Evolutionary conservation across 148 eudicot genomes (phyloP), one percentile per base, ranked within the genome.

Genomic region (Silene uniflora): DNA sequence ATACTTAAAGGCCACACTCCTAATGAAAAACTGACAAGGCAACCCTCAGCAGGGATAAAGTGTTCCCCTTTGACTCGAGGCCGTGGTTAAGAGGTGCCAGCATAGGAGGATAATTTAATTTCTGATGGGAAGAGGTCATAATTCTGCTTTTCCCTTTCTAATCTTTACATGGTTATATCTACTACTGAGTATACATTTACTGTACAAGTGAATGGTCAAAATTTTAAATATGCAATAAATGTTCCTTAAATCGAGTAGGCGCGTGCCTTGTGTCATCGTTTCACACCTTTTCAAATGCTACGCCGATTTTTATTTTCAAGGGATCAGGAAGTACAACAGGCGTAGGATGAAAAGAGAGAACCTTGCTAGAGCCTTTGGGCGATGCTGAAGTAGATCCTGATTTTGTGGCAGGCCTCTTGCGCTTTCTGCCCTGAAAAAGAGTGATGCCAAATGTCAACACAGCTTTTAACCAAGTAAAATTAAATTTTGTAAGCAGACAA

Each of bases 321-420:
- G 35, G 29, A 62, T 39, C 39, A 19, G 47, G 6, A 19, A 67
- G 9, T 18, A 63, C 13, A 56, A n/a, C 22, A 32, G 7, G 47
- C 7, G 12, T 1, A 29, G 61, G 56, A 27, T 10, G 32, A 63
- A 21, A 63, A 52, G 32, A 14, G 21, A 32, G 49, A 83, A 96
- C 99, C 99, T 96, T 92, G 60, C 83, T 66, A 76, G 94, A 83
- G 77, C 87, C 77, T 75, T 84, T 91, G 72, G 94, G 71, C 68
- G 93, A 84, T 54, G 86, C 67, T 23, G 90, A 78, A 72, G 77
- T 73, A 39, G 97, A 82, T 74, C 76, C 81, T 69, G 82, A 79
- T 73, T 74, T 76, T 56, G 84, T 86, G 75, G 74, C 78, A n/a
- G 54, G 79, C 78, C 98, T 87, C 84, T 83, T 89, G 42, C 99